Conservation (phyloP, 495 filamentous ascomycete genomes). For the Corynascus novoguineensis region DNA sequence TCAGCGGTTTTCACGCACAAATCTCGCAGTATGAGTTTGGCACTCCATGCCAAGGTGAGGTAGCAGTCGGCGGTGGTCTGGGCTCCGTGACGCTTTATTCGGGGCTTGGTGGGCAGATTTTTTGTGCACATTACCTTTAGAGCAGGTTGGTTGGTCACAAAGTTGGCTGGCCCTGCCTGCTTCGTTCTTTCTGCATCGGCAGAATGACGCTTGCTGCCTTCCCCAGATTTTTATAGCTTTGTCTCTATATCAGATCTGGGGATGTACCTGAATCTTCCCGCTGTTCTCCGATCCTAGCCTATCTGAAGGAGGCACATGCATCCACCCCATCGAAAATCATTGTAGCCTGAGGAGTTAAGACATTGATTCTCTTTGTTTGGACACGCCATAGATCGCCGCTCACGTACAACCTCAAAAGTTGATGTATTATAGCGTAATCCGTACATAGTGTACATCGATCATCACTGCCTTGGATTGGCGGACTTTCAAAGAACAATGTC, state of each 20-base stretch:
- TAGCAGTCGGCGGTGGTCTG: not conserved
- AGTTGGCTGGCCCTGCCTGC: not conserved
- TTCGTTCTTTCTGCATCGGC: not conserved
- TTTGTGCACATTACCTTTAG: not conserved
- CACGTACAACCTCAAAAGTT: too few species aligned
- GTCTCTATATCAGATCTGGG: not conserved
- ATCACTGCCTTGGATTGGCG: too few species aligned
- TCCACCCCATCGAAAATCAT: too few species aligned
- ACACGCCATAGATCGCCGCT: too few species aligned
- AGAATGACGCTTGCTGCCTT: not conserved
- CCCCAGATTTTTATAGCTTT: not conserved
- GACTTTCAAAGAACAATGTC: too few species aligned
- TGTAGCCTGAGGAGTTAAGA: too few species aligned
- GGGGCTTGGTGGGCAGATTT: too few species aligned
- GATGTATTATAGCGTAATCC: too few species aligned
- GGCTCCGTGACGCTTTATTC: slow-evolving; percentile 1
- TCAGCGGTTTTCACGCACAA: slow-evolving; percentile 29
- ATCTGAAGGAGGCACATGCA: not conserved
- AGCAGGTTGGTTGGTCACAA: not conserved
- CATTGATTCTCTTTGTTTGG: not conserved
- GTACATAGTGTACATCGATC: too few species aligned
- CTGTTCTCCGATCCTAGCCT: not conserved
- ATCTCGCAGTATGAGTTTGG: slow-evolving; percentile 17
- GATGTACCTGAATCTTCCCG: too few species aligned
- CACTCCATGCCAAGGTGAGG: slow-evolving; percentile 1